Evolutionary conservation across 2,329 filamentous ascomycete species (phyloP).

Genomic region (Verticillium zaregamsianum): DNA sequence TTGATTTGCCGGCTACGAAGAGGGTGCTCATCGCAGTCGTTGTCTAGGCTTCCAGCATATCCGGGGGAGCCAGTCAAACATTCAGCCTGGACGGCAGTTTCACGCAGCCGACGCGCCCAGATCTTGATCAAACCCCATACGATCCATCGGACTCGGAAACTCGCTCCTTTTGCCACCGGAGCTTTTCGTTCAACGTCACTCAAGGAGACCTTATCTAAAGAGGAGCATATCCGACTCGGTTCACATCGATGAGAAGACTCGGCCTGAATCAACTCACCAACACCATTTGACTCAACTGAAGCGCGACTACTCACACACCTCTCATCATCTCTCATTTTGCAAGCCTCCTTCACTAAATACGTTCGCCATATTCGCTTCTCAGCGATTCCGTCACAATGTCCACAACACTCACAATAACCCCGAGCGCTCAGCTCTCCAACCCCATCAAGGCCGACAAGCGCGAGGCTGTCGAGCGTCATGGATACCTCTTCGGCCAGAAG

Average conservation of each 20-base stretch:
- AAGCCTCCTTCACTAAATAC: background rate
- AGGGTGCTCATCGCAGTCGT: background rate
- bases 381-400: background rate
- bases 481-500: slow-evolving; percentile 55
- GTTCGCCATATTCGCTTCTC: background rate
- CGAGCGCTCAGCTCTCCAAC: background rate
- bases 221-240: background rate
- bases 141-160: background rate
- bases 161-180: background rate
- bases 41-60: background rate
- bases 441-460: background rate
- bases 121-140: background rate
- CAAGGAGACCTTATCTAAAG: background rate
- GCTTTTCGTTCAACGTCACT: background rate
- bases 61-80: background rate
- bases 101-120: background rate
- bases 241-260: background rate
- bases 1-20: background rate
- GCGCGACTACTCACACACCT: background rate
- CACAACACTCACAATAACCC: background rate
- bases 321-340: background rate
- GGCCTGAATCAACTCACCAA: background rate
- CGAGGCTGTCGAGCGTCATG: slow-evolving; percentile 34
- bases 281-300: background rate
- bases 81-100: background rate